A percentile compares a stretch with the other conserved stretches of the same genome.
Evolutionary conservation across 2,329 filamentous ascomycete genomes (phyloP).

Genomic region (Camillea tinctor): DNA sequence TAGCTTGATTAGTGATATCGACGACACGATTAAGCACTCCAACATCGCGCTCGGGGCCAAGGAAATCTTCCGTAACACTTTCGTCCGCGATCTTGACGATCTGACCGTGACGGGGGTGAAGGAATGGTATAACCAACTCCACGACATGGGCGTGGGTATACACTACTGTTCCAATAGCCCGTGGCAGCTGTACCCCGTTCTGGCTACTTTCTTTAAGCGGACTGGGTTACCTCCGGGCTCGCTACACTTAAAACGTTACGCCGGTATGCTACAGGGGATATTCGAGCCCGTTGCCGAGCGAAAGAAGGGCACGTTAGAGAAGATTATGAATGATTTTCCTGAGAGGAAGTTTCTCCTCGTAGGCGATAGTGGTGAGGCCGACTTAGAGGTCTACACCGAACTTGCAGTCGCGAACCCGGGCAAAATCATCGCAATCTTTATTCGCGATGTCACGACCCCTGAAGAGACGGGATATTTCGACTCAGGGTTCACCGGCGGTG

Average conservation of each 20-base stretch:
- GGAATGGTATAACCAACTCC: constrained; percentile 83
- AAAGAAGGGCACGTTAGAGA: constrained; percentile 84
- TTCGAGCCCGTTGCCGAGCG: constrained; percentile 96
- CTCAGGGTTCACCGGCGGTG: constrained; percentile 42
- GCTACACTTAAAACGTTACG: constrained; percentile 94
- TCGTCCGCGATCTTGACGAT: constrained; percentile 80
- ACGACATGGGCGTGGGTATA: constrained; percentile 77
- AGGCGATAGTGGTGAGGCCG: constrained; percentile 94
- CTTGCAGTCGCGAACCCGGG: constrained; percentile 82
- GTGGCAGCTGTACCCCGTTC: constrained; percentile 92
- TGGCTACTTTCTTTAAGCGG: constrained; percentile 79
- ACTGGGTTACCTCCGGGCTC: constrained; percentile 83
- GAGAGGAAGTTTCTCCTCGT: constrained; percentile 85
- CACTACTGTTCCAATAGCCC: constrained; percentile 99
- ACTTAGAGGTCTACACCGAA: constrained; percentile 95
- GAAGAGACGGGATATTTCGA: constrained; percentile 77
- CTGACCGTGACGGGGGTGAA: constrained; percentile 82
- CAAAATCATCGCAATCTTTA: constrained; percentile 83
- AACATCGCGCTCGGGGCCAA: constrained; percentile 83
- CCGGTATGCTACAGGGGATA: constrained; percentile 94
- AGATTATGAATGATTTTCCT: constrained; percentile 85
- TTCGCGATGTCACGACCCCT: constrained; percentile 88
- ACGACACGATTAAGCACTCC: constrained; percentile 95
- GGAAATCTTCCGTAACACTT: constrained; percentile 95
- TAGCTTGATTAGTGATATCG: constrained; percentile 94